Base-by-base conservation (phyloP, 345 rosid species). In the Lepidium aucheri region DNA sequence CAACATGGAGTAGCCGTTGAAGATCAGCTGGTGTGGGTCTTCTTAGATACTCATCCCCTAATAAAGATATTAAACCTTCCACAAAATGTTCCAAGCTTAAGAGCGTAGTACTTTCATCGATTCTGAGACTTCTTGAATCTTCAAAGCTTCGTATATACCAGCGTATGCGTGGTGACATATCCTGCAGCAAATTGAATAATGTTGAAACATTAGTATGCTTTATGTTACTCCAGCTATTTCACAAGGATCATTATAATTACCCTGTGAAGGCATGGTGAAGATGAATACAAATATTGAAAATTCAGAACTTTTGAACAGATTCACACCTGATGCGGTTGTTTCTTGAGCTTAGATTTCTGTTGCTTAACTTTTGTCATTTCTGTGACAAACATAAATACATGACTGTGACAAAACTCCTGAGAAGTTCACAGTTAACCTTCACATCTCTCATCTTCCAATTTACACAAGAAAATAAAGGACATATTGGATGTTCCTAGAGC, bases 121-220 rank as follows among this genome's bases (percentile, higher is more conserved):
- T 75, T 97, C 88, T 88, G 36, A 66, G 81, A 63, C 84, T 83
- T 74, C 84, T 78, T 8, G 38, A 17, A 33, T 78, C 74, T 63
- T 88, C 83, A 70, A 93, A 90, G 70, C 90, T 93, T 45, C 83
- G 80, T 64, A 88, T 88, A 69, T 90, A 93, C 97, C 96, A 93
- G 62, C 97, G n/a, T n/a, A n/a, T n/a, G n/a, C n/a, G 91, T 30
- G 97, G 98, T 1, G 87, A 85, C 89, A 86, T 77, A 68, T 68
- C 68, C 96, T 90, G 82, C 53, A 75, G 40, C 43, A 53, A 44
- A 61, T 0, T 33, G 3, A 39, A 2, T 14, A 53, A 44, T 60
- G 11, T 16, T 0, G 13, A 68, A 39, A 59, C 3, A 46, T 4
- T 49, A 7, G 0, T 6, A 28, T 13, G 17, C 11, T 36, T 9